A percentile compares a stretch with the other conserved stretches of the same genome.
Evolutionary conservation across 139 green algal species (phyloP).

Genomic region (Coelastrella sp.): DNA sequence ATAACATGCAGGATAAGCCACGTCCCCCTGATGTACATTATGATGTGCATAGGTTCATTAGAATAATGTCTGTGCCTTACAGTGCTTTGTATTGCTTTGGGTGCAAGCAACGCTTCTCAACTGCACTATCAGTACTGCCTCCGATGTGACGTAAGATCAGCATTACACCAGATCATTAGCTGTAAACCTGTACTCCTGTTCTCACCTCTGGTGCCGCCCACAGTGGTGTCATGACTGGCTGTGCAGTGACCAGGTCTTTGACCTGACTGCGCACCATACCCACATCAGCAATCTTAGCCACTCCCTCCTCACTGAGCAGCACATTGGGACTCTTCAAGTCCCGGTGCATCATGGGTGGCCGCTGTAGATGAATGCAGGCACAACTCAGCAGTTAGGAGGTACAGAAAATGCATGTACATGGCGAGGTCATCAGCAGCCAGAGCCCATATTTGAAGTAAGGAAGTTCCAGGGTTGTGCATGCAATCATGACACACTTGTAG

Average conservation of each 20-base stretch:
- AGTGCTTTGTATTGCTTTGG: too few species aligned
- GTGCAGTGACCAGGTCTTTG: slow-evolving; percentile 70
- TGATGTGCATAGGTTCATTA: too few species aligned
- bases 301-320: slow-evolving; percentile 75
- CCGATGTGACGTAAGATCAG: too few species aligned
- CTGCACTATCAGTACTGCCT: background rate
- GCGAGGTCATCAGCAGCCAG: background rate
- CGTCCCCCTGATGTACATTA: too few species aligned
- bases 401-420: background rate
- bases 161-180: too few species aligned
- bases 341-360: slow-evolving; percentile 51
- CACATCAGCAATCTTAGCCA: slow-evolving; percentile 83
- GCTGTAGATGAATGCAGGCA: too few species aligned
- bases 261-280: slow-evolving; percentile 74
- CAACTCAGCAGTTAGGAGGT: background rate
- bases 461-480: too few species aligned
- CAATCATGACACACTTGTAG: too few species aligned
- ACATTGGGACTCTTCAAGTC: slow-evolving; percentile 83
- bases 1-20: too few species aligned
- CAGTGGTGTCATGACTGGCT: slow-evolving; percentile 81
- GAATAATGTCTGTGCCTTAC: too few species aligned
- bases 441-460: background rate
- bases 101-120: too few species aligned
- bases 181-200: too few species aligned
- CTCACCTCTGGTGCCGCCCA: slow-evolving; percentile 79